phyloP scores from a whole-genome alignment of 352 stramenopile species.

The Phytopythium montanum region DNA sequence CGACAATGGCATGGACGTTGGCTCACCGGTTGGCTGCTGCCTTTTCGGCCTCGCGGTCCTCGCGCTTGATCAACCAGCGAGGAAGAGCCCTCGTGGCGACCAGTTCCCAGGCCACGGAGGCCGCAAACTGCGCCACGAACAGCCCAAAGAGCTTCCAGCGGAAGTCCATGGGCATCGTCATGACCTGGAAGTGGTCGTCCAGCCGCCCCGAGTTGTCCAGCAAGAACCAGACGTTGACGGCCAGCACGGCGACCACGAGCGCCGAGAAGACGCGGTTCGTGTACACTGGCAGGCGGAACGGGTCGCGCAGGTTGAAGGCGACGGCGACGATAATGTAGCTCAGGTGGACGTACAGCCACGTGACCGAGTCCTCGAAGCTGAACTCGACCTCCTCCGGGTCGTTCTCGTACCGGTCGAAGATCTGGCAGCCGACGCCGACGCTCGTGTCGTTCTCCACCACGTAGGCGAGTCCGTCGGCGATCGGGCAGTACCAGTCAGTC shows the following conservation, averaged over 20 bases:
- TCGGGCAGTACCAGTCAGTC: slow-evolving; percentile 36
- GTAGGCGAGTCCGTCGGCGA: slow-evolving; percentile 19
- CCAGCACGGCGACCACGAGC: slow-evolving; percentile 13
- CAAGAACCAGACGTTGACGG: slow-evolving; percentile 34
- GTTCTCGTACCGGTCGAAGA: slow-evolving; percentile 22
- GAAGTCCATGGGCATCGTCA: slow-evolving; percentile 26
- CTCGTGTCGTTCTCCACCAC: slow-evolving; percentile 13
- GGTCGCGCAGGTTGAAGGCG: slow-evolving; percentile 43
- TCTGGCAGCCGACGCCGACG: slow-evolving; percentile 18
- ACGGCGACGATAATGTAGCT: slow-evolving; percentile 34
- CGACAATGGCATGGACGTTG: slow-evolving; percentile 22
- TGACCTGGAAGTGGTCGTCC: slow-evolving; percentile 31
- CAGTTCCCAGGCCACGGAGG: slow-evolving; percentile 18
- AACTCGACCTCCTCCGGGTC: slow-evolving; percentile 25
- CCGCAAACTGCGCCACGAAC: slow-evolving; percentile 23
- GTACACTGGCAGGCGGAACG: slow-evolving; percentile 38
- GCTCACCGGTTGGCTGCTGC: slow-evolving; percentile 35
- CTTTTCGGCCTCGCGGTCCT: slow-evolving; percentile 20
- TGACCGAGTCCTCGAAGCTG: slow-evolving; percentile 28
- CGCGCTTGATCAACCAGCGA: slow-evolving; percentile 8
- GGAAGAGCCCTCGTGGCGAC: slow-evolving; percentile 20
- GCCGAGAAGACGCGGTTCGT: slow-evolving; percentile 27
- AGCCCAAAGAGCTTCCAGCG: slow-evolving; percentile 32
- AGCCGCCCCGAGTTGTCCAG: slow-evolving; percentile 25
- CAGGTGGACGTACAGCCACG: slow-evolving; percentile 44